phyloP scores from a whole-genome alignment of 2,329 filamentous ascomycete species.

The Penicillium sp. region DNA sequence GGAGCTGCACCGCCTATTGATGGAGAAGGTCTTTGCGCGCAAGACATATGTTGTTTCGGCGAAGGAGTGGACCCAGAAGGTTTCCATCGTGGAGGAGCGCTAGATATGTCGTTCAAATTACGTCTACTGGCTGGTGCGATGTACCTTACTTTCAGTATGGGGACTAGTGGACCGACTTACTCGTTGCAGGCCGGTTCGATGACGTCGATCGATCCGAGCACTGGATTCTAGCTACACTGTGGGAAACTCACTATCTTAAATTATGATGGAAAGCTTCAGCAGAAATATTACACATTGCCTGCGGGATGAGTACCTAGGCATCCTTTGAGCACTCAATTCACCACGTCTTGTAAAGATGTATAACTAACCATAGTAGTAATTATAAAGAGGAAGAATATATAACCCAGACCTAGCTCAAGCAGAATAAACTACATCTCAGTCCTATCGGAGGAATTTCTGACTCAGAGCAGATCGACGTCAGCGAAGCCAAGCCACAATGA shows the following conservation, averaged over 20 bases:
- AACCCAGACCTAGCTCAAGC: too few species aligned
- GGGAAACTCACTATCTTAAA: too few species aligned
- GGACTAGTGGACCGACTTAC: neutral
- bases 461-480: too few species aligned
- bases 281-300: neutral
- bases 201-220: neutral
- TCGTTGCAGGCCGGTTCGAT: neutral
- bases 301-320: neutral
- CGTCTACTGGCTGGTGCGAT: neutral
- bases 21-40: conserved; percentile 36
- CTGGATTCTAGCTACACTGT: too few species aligned
- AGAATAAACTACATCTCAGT: too few species aligned
- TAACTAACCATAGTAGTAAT: too few species aligned
- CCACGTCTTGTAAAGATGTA: neutral
- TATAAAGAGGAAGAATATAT: too few species aligned
- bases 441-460: too few species aligned
- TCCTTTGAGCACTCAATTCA: neutral
- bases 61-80: conserved; percentile 29
- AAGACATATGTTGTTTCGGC: conserved; percentile 31
- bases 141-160: neutral
- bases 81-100: neutral
- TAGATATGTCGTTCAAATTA: neutral
- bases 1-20: conserved; percentile 36
- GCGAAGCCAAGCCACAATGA: too few species aligned
- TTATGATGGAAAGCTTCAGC: neutral